Base-by-base conservation (phyloP, 805 yeast genomes). In the Pichia exigua region DNA sequence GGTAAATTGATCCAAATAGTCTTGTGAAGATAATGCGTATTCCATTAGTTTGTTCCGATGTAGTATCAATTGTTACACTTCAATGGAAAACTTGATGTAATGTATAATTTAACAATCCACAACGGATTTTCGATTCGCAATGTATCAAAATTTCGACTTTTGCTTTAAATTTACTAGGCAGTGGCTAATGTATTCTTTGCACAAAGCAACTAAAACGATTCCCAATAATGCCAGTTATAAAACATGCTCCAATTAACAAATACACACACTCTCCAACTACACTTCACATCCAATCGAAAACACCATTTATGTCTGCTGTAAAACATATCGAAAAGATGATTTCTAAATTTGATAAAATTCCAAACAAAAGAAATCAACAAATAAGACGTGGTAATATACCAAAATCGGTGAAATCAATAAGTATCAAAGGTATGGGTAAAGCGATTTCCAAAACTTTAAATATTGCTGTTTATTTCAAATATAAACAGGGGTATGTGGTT, bases 1-100 rank as follows among this genome's bases (percentile, higher is more conserved):
- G 2, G 88, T 85, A 53, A 89, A 74, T 64, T 86, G 88, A 56
- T 88, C 95, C 41, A 88, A 65, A 64, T 83, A 87, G 59, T 85
- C 91, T 51, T 81, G 85, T 3, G 85, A 78, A 45, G 73, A 68
- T 32, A 77, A 62, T 1, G 82, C 75, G 18, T 63, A 61, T 48
- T 65, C 65, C 8, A 65, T 60, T 47, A 9, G 4, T 17, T 32
- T 15, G 7, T 3, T 15, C n/a, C n/a, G n/a, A n/a, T n/a, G n/a
- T n/a, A n/a, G n/a, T 32, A 32, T 18, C 38, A 15, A 32, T 32
- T 32, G 28, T n/a, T n/a, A n/a, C n/a, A n/a, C n/a, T 26, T 26
- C 28, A 27, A 27, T 6, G 13, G 30, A 27, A 27, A 27, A 27
- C 30, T 7, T 27, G 11, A 7, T 27, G 12, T 9, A 27, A 27